Base-by-base conservation (phyloP, 345 rosid species). In the Toxicodendron radicans region DNA sequence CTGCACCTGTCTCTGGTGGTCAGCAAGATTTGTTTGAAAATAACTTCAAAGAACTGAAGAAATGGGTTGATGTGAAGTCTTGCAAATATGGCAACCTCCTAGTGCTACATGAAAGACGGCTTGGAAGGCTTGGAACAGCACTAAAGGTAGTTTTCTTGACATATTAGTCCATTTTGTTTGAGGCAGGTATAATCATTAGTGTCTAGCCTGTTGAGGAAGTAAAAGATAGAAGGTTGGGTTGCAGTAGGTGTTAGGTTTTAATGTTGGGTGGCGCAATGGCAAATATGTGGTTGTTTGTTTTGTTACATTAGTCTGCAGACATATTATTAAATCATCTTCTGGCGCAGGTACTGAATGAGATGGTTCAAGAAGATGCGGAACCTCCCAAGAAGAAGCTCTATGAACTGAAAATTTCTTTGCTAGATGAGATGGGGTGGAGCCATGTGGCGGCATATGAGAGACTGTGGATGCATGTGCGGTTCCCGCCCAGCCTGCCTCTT, bases 51-150 rank as follows among this genome's bases (percentile, higher is more conserved):
- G 96, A 93, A 78, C 78, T 93, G 75, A 79, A 77, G 66, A 93
- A 93, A 85, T 95, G 99, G 99, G 98, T 88, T 17, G 95, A 89
- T 68, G 79, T 84, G 46, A 95, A 89, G 90, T 88, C 98, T 54
- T 76, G 90, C 1, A 95, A 95, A 64, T 92, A 89, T 33, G 96
- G 89, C 21, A 87, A 84, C 76, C 91, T 95, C 72, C 71, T 74
- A 59, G 97, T 95, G 74, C 69, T 89, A 33, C 91, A 88, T 38
- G 99, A 95, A 85, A 90, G 80, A 80, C 86, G 93, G 3, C 68
- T 56, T 62, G 88, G 89, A 41, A 85, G 94, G 81, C 91, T 84
- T 0, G 98, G 99, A 73, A 86, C 91, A 7, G 98, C 99, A 1
- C 82, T 95, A 67, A 95, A 95, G 99, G 99, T 93, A 82, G 58